Conservation (phyloP, 176 grass and related monocot species). For the Eragrostis nindensis region DNA sequence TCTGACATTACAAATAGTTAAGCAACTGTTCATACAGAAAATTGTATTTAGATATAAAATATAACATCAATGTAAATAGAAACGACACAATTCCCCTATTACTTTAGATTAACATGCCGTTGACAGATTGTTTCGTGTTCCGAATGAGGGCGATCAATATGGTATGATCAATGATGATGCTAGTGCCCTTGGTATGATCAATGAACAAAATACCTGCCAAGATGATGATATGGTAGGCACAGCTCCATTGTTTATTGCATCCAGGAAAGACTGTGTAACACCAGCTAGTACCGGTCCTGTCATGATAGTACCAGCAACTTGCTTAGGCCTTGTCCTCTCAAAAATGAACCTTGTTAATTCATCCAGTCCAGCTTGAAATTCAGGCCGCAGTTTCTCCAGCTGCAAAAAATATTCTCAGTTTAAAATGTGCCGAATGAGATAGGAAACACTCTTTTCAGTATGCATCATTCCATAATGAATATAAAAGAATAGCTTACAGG, state of each 20-base stretch:
- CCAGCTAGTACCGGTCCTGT: slow-evolving; percentile 74
- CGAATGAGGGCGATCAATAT: background rate
- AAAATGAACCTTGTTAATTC: slow-evolving; percentile 71
- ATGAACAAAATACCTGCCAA: slow-evolving; percentile 70
- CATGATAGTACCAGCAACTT: slow-evolving; percentile 67
- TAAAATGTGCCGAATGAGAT: background rate
- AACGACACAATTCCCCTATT: background rate
- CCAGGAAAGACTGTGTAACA: slow-evolving; percentile 68
- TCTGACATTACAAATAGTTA: background rate
- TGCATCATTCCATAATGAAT: slow-evolving; percentile 8
- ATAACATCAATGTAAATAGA: background rate
- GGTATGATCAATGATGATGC: background rate
- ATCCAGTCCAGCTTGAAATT: slow-evolving; percentile 67
- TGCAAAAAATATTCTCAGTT: slow-evolving; percentile 22
- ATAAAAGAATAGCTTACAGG: slow-evolving; percentile 49
- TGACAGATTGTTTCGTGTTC: background rate
- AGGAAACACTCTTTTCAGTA: background rate
- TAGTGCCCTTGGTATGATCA: background rate
- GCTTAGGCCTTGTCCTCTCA: slow-evolving; percentile 77
- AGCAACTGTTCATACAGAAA: background rate
- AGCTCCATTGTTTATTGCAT: slow-evolving; percentile 83
- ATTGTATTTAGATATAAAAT: background rate
- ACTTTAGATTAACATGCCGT: background rate
- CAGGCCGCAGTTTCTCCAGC: slow-evolving; percentile 67
- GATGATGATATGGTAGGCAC: slow-evolving; percentile 81